Evolutionary conservation across 257 asterid genomes (phyloP).

Genomic region (Asclepias syriaca): DNA sequence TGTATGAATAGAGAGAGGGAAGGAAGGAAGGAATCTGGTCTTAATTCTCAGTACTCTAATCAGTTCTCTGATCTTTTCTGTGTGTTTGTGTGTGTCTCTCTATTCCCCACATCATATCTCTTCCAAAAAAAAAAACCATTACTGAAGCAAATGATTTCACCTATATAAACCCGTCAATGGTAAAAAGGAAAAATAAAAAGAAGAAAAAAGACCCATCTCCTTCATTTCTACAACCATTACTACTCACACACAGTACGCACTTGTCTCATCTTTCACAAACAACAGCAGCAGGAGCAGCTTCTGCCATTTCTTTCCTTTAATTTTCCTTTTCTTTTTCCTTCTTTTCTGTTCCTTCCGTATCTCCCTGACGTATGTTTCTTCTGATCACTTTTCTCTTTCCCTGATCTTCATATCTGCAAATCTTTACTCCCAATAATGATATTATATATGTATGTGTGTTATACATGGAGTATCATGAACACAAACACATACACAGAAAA

Average conservation of each 20-base stretch:
- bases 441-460: not conserved
- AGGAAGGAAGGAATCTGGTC: not conserved
- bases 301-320: not conserved
- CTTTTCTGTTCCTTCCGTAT: conserved; percentile 3
- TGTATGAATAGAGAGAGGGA: too few relatives aligned
- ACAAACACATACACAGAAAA: not conserved
- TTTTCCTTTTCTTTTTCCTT: not conserved
- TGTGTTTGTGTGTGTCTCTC: not conserved
- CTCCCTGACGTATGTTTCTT: conserved; percentile 7
- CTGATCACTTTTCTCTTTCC: conserved; percentile 2
- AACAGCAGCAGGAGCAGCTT: not conserved
- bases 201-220: conserved; percentile 5
- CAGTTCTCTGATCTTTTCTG: not conserved
- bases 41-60: not conserved
- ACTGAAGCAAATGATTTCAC: conserved; percentile 17
- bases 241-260: not conserved
- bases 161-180: conserved; percentile 8
- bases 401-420: conserved; percentile 1
- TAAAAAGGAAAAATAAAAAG: not conserved
- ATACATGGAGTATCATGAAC: not conserved
- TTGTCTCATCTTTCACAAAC: conserved; percentile 7
- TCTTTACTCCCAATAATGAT: conserved; percentile 8
- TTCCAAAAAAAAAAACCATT: conserved; percentile 13
- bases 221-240: conserved; percentile 4
- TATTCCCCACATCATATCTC: conserved; percentile 8